Evolutionary conservation across 257 asterid genomes (phyloP).

Genomic region (Asclepias syriaca): DNA sequence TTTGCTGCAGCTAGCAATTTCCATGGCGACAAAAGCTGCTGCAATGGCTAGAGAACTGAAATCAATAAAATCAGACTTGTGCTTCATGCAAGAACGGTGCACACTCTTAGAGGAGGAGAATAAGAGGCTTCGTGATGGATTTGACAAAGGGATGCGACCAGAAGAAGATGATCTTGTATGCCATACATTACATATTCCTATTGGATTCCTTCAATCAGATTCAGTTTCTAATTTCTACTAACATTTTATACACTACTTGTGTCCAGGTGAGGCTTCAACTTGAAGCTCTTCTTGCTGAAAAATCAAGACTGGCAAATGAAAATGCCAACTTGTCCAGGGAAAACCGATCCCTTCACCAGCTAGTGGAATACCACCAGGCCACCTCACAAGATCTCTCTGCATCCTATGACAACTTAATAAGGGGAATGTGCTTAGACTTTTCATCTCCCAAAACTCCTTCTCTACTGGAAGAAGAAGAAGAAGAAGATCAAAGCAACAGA

Average conservation of each 20-base stretch:
- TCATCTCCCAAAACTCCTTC: slow-evolving; percentile 33
- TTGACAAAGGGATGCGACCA: slow-evolving; percentile 39
- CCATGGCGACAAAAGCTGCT: slow-evolving; percentile 91
- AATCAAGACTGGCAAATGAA: slow-evolving; percentile 80
- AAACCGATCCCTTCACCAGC: slow-evolving; percentile 75
- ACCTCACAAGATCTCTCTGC: slow-evolving; percentile 81
- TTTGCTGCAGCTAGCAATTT: slow-evolving; percentile 56
- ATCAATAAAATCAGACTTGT: slow-evolving; percentile 62
- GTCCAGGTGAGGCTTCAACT: slow-evolving; percentile 83
- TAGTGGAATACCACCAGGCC: slow-evolving; percentile 90
- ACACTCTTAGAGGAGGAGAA: slow-evolving; percentile 79
- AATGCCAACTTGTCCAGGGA: slow-evolving; percentile 81
- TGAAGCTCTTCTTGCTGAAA: slow-evolving; percentile 88
- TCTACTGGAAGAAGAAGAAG: slow-evolving; percentile 15
- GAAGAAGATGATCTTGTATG: slow-evolving; percentile 94
- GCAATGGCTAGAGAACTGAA: slow-evolving; percentile 72
- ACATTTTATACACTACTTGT: neutral
- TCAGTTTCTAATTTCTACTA: neutral
- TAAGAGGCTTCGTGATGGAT: slow-evolving; percentile 63
- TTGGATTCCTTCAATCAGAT: neutral
- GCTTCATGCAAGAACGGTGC: slow-evolving; percentile 77
- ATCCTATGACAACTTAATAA: slow-evolving; percentile 68
- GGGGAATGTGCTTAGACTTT: slow-evolving; percentile 70
- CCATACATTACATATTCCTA: neutral
- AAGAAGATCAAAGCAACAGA: neutral